A percentile compares a stretch with the other conserved stretches of the same genome.
phyloP scores from a whole-genome alignment of 345 rosid species.

The Eucalyptus decipiens region DNA sequence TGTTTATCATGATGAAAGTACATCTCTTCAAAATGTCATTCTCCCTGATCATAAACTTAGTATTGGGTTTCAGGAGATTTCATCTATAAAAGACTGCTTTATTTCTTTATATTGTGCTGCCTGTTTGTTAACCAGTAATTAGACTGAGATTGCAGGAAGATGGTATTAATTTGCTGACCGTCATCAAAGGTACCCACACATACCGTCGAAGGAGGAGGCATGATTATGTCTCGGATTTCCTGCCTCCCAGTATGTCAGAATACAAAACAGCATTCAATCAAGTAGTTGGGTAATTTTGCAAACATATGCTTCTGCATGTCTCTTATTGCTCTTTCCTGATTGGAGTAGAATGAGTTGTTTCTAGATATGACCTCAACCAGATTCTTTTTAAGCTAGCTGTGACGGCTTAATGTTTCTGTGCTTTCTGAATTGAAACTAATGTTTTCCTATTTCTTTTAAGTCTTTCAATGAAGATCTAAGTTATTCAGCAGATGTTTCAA shows the following conservation, averaged over 20 bases:
- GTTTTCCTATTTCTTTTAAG: not conserved
- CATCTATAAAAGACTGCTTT: not conserved
- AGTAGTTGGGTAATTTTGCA: constrained; percentile 28
- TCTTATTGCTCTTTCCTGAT: not conserved
- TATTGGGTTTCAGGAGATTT: not conserved
- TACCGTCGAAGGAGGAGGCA: constrained; percentile 54
- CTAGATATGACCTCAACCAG: not conserved
- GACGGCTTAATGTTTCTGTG: not conserved
- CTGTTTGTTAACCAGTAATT: not conserved
- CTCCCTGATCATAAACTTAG: not conserved
- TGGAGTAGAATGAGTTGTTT: not conserved
- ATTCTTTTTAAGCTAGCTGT: not conserved
- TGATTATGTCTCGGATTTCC: constrained; percentile 49
- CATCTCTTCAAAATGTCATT: not conserved
- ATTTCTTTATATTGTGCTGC: not conserved
- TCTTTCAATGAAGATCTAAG: not conserved
- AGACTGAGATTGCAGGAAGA: constrained; percentile 44
- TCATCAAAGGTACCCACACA: constrained; percentile 31
- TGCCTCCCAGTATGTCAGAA: constrained; percentile 73
- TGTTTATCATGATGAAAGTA: not conserved
- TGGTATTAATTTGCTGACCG: constrained; percentile 18
- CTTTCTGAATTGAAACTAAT: not conserved
- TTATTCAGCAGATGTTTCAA: not conserved
- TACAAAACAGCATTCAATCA: constrained; percentile 16
- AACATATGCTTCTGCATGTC: not conserved